These are phyloP conservation scores for Suillus hirtellus DNA, from an alignment of 768 basidiomycete genomes.

Conservation along the genomic window DNA sequence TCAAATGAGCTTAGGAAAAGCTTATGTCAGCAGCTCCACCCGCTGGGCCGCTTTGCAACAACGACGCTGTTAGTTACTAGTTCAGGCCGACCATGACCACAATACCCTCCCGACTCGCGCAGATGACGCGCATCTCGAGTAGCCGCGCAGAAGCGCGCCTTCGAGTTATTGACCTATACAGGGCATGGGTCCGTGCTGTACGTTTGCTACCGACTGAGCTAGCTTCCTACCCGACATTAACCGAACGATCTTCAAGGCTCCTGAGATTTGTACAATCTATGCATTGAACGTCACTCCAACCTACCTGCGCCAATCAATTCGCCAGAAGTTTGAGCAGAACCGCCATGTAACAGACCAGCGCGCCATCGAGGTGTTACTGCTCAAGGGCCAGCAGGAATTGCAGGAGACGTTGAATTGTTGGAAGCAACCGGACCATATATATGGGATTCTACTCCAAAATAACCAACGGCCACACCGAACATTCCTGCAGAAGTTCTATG, in stretches of 20 bases:
- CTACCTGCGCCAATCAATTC: slow-evolving; percentile 76
- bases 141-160: slow-evolving; percentile 59
- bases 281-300: slow-evolving; percentile 78
- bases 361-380: slow-evolving; percentile 81
- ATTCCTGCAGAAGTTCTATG: slow-evolving; percentile 84
- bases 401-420: slow-evolving; percentile 95
- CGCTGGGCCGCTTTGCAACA: neutral
- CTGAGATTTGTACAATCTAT: slow-evolving; percentile 83
- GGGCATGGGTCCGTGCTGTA: slow-evolving; percentile 92
- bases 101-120: slow-evolving; percentile 88
- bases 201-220: slow-evolving; percentile 33
- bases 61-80: neutral
- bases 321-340: slow-evolving; percentile 86
- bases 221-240: slow-evolving; percentile 9
- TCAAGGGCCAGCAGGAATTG: slow-evolving; percentile 84
- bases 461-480: slow-evolving; percentile 50
- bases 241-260: slow-evolving; percentile 58
- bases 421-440: slow-evolving; percentile 84
- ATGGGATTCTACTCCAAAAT: slow-evolving; percentile 62
- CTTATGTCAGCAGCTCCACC: slow-evolving; percentile 20
- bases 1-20: neutral
- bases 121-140: slow-evolving; percentile 59
- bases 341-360: slow-evolving; percentile 77
- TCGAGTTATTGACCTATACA: slow-evolving; percentile 77
- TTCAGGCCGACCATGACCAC: slow-evolving; percentile 58